A percentile compares a stretch with the other conserved stretches of the same genome.
Evolutionary conservation across 306 rosid genomes (phyloP).

Genomic region (Castanea mollissima): DNA sequence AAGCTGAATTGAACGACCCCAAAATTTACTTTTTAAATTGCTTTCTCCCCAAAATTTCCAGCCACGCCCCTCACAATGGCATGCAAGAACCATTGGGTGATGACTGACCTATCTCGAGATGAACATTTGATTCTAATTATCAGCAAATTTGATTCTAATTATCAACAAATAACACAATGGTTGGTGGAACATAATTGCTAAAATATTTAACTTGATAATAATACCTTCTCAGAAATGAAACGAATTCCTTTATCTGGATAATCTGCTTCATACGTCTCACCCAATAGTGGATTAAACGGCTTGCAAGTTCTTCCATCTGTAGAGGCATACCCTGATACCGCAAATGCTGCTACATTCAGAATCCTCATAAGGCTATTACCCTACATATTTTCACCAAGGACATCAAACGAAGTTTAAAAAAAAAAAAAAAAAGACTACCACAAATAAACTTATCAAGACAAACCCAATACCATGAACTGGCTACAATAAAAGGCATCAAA

Average conservation of each 20-base stretch:
- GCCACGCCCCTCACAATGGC: conserved; percentile 88
- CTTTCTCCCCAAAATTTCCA: conserved; percentile 96
- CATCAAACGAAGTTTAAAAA: neutral
- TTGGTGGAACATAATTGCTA: neutral
- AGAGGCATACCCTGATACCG: conserved; percentile 87
- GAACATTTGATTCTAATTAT: neutral
- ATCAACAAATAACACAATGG: conserved; percentile 6
- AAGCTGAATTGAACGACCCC: conserved; percentile 97
- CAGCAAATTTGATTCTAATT: conserved; percentile 2
- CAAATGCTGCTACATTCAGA: conserved; percentile 91
- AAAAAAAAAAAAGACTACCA: neutral
- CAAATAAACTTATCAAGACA: neutral
- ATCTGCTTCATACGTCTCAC: conserved; percentile 96
- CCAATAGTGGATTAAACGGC: conserved; percentile 92
- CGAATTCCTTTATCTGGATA: conserved; percentile 84
- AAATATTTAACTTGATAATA: neutral
- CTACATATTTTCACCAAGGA: conserved; percentile 37
- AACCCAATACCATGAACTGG: neutral
- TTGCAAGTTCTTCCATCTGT: conserved; percentile 86
- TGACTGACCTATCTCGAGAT: conserved; percentile 80
- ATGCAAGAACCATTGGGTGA: conserved; percentile 89
- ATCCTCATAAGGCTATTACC: conserved; percentile 79
- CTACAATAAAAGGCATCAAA: neutral
- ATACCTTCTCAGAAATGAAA: conserved; percentile 92
- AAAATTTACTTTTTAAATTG: conserved; percentile 84